Base-by-base conservation (phyloP, 2,329 filamentous ascomycete species). In the Ascosphaera aggregata region DNA sequence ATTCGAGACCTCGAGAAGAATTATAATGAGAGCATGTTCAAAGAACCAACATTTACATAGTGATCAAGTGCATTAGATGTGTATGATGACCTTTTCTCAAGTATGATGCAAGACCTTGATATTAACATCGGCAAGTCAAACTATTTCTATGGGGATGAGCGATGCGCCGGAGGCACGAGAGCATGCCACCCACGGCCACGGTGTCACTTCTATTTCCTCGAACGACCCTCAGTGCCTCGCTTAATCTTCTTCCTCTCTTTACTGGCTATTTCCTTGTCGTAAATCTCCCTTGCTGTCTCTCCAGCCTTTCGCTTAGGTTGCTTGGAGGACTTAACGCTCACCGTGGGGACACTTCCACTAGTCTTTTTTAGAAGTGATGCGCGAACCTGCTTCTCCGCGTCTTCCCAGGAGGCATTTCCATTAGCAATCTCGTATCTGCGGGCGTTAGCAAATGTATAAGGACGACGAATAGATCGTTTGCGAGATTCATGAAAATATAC, bases 261-360 rank as follows among this genome's bases (percentile, higher is more conserved):
- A 4, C 54, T 57, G 27, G 57, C 57, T 36, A 60, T 49, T 44
- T 58, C 57, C 45, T 58, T 48, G 31, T 60, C 58, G 43, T 54
- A 59, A 32, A 65, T 61, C 39, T 68, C 65, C 18, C 60, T 62
- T 2, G 66, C 59, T 0, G 63, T 59, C 47, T 67, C 65, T 5
- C 62, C 62, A 38, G 71, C 78, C 60, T 91, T 91, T 48, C 81
- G 66, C 65, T 89, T 86, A 45, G 58, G 49, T 2, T 49, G 49
- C 58, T 84, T 81, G 42, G 63, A 64, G n/a, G 73, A 71, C 65
- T 85, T 89, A 40, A 95, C 72, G 52, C 79, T 85, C 19, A 94
- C 81, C 0, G 56, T 59, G 15, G 54, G 46, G 22, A 52, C 49
- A 31, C 49, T 54, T 74, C 76, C 13, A 66, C 65, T 49, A 66